Conservation (phyloP, 352 stramenopile species). For the Phytophthora macrochlamydospora region DNA sequence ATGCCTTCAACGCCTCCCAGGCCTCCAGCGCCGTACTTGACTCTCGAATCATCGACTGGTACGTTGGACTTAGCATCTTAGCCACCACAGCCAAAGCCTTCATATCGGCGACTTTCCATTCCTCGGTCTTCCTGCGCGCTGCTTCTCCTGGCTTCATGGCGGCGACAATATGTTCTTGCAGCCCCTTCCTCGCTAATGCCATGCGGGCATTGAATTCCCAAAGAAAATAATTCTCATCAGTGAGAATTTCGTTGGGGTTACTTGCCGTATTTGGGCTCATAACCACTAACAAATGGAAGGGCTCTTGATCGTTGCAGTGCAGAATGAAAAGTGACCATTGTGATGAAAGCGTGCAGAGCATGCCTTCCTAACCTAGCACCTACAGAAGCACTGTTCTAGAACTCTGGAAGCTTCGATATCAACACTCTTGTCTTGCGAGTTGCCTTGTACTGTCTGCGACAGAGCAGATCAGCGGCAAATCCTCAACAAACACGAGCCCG, state of each 20-base stretch:
- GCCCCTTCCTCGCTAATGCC: slow-evolving; percentile 16
- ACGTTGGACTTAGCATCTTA: slow-evolving; percentile 10
- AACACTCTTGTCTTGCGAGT: too few species aligned
- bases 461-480: too few species aligned
- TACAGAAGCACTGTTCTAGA: too few species aligned
- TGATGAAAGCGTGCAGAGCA: too few species aligned
- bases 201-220: slow-evolving; percentile 25
- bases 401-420: too few species aligned
- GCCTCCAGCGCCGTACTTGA: background rate
- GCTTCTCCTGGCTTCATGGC: slow-evolving; percentile 15
- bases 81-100: slow-evolving; percentile 19
- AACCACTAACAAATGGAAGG: slow-evolving; percentile 6
- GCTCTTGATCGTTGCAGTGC: background rate
- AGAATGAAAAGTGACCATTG: background rate
- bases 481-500: background rate
- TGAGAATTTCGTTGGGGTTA: slow-evolving; percentile 15
- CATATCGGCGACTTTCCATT: slow-evolving; percentile 29
- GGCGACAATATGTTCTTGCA: slow-evolving; percentile 6
- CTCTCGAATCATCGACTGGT: slow-evolving; percentile 11
- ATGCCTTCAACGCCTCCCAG: slow-evolving; percentile 9
- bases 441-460: too few species aligned
- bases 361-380: too few species aligned
- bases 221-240: slow-evolving; percentile 18
- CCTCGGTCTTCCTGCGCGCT: slow-evolving; percentile 3
- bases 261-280: slow-evolving; percentile 14